Base-by-base conservation (phyloP, 1,284 basidiomycete species). In the Melampsora americana region DNA sequence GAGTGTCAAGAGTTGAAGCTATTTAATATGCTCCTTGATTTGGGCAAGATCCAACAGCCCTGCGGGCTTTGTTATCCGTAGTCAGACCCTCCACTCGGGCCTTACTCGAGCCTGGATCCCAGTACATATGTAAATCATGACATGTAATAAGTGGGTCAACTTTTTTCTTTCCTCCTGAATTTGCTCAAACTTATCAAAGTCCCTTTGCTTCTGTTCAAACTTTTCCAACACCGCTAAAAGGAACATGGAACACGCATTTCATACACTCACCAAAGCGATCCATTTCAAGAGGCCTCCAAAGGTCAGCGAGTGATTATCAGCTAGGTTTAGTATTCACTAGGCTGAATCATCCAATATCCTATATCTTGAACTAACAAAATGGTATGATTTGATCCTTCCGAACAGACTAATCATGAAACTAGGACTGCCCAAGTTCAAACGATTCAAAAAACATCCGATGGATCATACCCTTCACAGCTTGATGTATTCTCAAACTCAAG, bases 251-350 rank as follows among this genome's bases (percentile, higher is more conserved):
- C 9, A 56, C n/a, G 53, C 53, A 23, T 56, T 56, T 28, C 53
- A 56, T 56, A 56, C 53, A 56, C 53, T 56, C 28, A 56, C 53
- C 53, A 56, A 56, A 56, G 53, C 53, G 16, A 28, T 56, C 16
- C 53, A 56, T 56, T 56, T 56, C 53, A 56, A 28, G 16, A 28
- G 16, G 28, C 53, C 28, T 28, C 9, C 53, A n/a, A 56, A 56
- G 53, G 53, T 56, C 53, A 56, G 53, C 53, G 28, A 56, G n/a
- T 28, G n/a, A 56, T 56, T 7, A 56, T n/a, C 53, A n/a, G 53
- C 53, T 16, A 56, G 53, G 53, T 56, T 56, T 28, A 28, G 53
- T 56, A 42, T 20, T 20, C 53, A 23, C 53, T 23, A 23, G 28
- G 53, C 28, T 56, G 12, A n/a, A 11, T 28, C n/a, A 3, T 56